Evolutionary conservation across 164 flowering plant genomes (phyloP), one percentile per base, ranked within the genome.

Genomic region (Chloranthus sessilifolius): DNA sequence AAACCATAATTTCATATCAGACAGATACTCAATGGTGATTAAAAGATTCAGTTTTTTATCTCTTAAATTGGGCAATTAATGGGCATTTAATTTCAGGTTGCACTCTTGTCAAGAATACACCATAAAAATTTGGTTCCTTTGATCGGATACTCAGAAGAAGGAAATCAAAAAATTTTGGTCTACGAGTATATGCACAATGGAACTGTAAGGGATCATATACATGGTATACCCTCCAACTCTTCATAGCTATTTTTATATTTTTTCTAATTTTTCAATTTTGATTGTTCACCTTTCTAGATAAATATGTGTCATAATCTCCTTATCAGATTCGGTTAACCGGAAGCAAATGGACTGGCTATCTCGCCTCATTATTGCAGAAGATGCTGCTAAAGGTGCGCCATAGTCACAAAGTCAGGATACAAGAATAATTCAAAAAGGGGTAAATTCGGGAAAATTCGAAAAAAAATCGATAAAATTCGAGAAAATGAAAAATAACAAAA

Each of bases 131-230:
- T 92, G 78, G 99, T 92, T 66, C 85, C 91, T 45, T 63, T 92
- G 17, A 76, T 86, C 63, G 99, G 96, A 55, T 88, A 77, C 60
- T 85, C 95, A 61, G 85, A 92, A 66, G 96, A 92, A 68, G 80
- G 61, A 31, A 60, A 79, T 27, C 87, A 82, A 41, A 54, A 79
- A 25, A 74, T 85, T 48, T 74, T 92, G 63, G 95, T 92, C 24
- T 92, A 92, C 34, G 99, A 88, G 70, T 92, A 82, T 61, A 88
- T 92, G 98, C 98, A 92, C 73, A 92, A 92, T 50, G 95, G 96
- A 49, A 82, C 95, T 42, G 62, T 92, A 64, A 58, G 82, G 47
- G 94, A 92, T 66, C 91, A 74, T 66, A 65, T 92, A 63, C 79
- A 79, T 55, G 91, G 98, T 91, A 33, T 60, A 62, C 3, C 38